Percentiles rank a stretch among this genome's conserved stretches.
Evolutionary conservation across 371 early-diverging fungal genomes (phyloP).

Genomic region (Furculomyces boomerangus): DNA sequence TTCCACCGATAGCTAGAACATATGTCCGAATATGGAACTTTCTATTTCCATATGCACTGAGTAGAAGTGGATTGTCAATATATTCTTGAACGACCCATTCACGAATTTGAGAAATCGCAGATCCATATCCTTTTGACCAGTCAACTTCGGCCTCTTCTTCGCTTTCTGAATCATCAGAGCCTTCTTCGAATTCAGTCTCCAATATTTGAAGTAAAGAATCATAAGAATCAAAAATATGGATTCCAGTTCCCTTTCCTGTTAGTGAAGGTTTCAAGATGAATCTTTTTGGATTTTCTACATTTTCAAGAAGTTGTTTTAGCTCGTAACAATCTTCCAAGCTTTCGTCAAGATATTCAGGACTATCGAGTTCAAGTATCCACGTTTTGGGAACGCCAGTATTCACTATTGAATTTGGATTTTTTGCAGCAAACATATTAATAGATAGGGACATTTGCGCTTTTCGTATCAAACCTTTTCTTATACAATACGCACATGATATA

Average conservation of each 20-base stretch:
- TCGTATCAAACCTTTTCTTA: conserved; percentile 46
- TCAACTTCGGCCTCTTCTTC: conserved; percentile 7
- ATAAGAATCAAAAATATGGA: conserved; percentile 40
- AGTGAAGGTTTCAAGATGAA: conserved; percentile 55
- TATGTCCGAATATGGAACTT: conserved; percentile 60
- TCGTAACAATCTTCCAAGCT: conserved; percentile 51
- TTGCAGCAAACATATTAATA: conserved; percentile 29
- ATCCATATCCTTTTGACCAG: neutral
- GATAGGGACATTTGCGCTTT: conserved; percentile 45
- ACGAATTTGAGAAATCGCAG: conserved; percentile 28
- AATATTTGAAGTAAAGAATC: conserved; percentile 29
- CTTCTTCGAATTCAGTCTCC: conserved; percentile 19
- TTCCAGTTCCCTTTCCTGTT: conserved; percentile 47
- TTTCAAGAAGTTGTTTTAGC: conserved; percentile 34
- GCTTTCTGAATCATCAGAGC: conserved; percentile 21
- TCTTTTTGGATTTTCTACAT: conserved; percentile 16
- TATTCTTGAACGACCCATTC: conserved; percentile 58
- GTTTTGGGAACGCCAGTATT: conserved; percentile 38
- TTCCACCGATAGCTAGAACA: conserved; percentile 40
- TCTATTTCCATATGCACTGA: conserved; percentile 24
- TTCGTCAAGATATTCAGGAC: conserved; percentile 49
- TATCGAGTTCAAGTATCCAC: conserved; percentile 48
- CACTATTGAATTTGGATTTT: conserved; percentile 34
- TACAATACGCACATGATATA: conserved; percentile 39
- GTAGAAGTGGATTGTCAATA: conserved; percentile 34